Conservation (phyloP, 306 rosid species). For the Betula pendula region DNA sequence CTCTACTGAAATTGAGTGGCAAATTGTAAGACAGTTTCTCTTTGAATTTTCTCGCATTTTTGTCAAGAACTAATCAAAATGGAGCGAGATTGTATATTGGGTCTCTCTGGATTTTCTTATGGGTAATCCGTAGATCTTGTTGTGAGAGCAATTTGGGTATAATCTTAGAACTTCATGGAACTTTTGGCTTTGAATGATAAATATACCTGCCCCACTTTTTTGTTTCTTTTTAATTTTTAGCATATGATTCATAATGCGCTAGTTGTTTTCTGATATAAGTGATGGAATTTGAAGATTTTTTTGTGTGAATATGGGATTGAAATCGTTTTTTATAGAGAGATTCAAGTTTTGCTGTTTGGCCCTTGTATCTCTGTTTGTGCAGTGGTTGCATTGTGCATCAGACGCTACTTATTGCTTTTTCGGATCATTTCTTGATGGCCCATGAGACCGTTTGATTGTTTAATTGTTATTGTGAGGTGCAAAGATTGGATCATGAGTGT, state of each 20-base stretch:
- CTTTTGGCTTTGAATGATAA: neutral
- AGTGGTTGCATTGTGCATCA: conserved; percentile 32
- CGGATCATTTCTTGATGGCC: conserved; percentile 14
- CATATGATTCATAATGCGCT: neutral
- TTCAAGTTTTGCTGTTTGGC: neutral
- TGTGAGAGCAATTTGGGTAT: conserved; percentile 4
- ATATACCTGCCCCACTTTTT: neutral
- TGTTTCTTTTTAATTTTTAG: neutral
- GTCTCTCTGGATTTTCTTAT: conserved; percentile 10
- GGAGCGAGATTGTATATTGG: neutral
- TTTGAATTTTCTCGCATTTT: conserved; percentile 9
- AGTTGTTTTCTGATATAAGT: conserved; percentile 21
- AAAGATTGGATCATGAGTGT: neutral
- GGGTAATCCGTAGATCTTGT: conserved; percentile 46
- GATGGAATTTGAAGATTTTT: conserved; percentile 26
- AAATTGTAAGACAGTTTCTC: conserved; percentile 4
- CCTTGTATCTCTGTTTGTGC: neutral
- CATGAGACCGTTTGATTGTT: conserved; percentile 8
- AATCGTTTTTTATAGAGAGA: conserved; percentile 12
- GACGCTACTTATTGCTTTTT: conserved; percentile 13
- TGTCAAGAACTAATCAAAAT: neutral
- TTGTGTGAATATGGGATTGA: conserved; percentile 23
- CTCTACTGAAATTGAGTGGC: neutral
- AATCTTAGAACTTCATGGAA: neutral
- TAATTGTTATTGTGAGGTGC: conserved; percentile 14